Base-by-base conservation (phyloP, 805 yeast genomes). In the Wickerhamiella alocasiicola region DNA sequence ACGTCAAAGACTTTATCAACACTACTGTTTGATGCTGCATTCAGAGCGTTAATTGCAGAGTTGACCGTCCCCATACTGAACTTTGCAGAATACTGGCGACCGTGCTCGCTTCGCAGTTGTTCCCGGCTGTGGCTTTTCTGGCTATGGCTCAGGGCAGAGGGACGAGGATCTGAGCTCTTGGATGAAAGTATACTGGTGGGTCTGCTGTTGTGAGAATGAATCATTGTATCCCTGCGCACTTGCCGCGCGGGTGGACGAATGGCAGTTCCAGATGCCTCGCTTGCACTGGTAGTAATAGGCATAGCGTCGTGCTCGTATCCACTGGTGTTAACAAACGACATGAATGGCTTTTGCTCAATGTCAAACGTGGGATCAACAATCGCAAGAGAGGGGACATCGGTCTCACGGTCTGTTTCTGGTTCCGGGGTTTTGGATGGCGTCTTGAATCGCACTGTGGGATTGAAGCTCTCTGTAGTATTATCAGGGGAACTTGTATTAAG, bases 211-310 rank as follows among this genome's bases (percentile, higher is more conserved):
- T 6, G 15, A 13, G 6, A 7, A 19, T 32, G 36, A 5, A 32
- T 32, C 26, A 32, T 32, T 20, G 36, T 32, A 9, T 32, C 36
- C 11, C 36, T 25, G 27, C 36, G 36, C 6, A 32, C 36, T 21
- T 32, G 36, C 6, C 5, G 35, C 3, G 30, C 15, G 3, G 29
- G 38, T 9, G 29, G 30, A 26, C 38, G 30, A 26, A 34, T 32
- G n/a, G 36, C 36, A 6, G 36, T 32, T 3, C 20, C 32, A 2
- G 33, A 21, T 4, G 31, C 26, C 21, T 32, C 37, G 11, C 37
- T 31, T n/a, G 43, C 31, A 19, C 36, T 32, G 4, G 41, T 38
- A 6, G 41, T 27, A 5, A 31, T 30, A 11, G 41, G 41, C 4
- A 23, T 23, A 20, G 9, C 16, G 18, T 32, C 30, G 16, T 15